phyloP scores from a whole-genome alignment of 345 rosid genomes.

The Barbarea vulgaris region DNA sequence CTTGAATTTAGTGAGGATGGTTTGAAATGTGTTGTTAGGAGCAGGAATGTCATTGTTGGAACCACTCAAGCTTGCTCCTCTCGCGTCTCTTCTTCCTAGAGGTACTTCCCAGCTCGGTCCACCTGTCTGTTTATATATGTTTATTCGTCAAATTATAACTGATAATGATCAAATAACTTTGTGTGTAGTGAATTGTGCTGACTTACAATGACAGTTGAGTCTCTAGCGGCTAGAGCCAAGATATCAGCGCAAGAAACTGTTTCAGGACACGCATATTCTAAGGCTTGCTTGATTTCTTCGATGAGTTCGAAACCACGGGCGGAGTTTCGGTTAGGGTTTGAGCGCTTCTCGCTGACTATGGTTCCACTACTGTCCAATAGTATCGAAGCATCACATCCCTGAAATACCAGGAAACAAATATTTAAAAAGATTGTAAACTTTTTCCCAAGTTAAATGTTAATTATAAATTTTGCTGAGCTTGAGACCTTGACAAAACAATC shows the following conservation, averaged over 20 bases:
- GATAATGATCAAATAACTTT: not conserved
- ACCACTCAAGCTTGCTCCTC: constrained; percentile 70
- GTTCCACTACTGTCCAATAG: constrained; percentile 64
- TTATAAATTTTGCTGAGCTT: not conserved
- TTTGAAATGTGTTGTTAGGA: constrained; percentile 59
- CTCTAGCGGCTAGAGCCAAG: constrained; percentile 81
- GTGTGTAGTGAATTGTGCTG: not conserved
- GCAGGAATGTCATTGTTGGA: constrained; percentile 81
- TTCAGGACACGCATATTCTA: constrained; percentile 74
- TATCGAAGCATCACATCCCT: constrained; percentile 91
- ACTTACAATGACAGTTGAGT: constrained; percentile 83
- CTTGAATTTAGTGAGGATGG: constrained; percentile 64
- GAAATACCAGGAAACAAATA: not conserved
- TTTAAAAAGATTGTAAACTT: not conserved
- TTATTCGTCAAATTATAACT: not conserved
- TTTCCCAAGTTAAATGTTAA: not conserved
- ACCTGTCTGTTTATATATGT: constrained; percentile 51
- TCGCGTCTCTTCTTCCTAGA: constrained; percentile 79
- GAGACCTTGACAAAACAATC: constrained; percentile 80
- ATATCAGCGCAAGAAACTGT: constrained; percentile 89
- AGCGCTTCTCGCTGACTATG: constrained; percentile 70
- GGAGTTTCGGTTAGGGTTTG: constrained; percentile 75
- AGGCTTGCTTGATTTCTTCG: constrained; percentile 74
- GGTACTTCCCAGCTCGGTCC: constrained; percentile 92
- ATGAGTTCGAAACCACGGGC: constrained; percentile 81